Evolutionary conservation across 1,284 basidiomycete genomes (phyloP).

Genomic region (Macrocystidia cucumis): DNA sequence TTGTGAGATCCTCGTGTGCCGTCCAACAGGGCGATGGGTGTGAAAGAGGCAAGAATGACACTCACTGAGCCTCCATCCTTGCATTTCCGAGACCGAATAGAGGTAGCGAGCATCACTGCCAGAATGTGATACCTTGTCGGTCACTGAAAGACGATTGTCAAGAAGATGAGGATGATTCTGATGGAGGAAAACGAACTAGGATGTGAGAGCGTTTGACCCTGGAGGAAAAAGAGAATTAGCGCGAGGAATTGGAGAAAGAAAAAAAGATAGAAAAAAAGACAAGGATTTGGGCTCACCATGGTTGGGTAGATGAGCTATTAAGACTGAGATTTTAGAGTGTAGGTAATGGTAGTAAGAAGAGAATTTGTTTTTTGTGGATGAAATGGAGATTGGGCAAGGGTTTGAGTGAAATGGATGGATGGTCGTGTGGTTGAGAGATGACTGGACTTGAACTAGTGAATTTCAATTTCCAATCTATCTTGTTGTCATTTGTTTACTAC

Average conservation of each 20-base stretch:
- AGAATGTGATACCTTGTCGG: constrained; percentile 77
- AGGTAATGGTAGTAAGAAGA: constrained; percentile 7
- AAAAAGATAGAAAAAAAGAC: too few relatives aligned
- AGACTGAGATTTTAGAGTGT: too few relatives aligned
- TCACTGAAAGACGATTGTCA: too few relatives aligned
- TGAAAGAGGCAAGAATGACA: constrained; percentile 14
- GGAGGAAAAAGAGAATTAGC: too few relatives aligned
- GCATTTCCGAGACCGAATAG: constrained; percentile 94
- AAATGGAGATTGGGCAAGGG: constrained; percentile 8
- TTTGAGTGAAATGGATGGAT: constrained; percentile 12
- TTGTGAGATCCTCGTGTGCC: too few relatives aligned
- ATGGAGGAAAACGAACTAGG: too few relatives aligned
- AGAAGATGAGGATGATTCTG: too few relatives aligned
- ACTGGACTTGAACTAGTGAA: constrained; percentile 9
- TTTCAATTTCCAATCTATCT: constrained; percentile 11
- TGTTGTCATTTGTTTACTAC: constrained; percentile 13
- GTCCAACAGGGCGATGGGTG: too few relatives aligned
- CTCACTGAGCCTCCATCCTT: constrained; percentile 98
- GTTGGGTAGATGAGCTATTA: too few relatives aligned
- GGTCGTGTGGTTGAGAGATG: constrained; percentile 29
- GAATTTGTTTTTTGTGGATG: too few relatives aligned
- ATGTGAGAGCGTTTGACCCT: constrained; percentile 32
- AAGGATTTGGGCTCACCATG: too few relatives aligned
- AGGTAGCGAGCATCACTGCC: constrained; percentile 76
- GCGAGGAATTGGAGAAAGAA: too few relatives aligned